Percentiles rank a stretch among this genome's conserved stretches.
phyloP scores from a whole-genome alignment of 495 filamentous ascomycete species.

The Penicillium turbatum region DNA sequence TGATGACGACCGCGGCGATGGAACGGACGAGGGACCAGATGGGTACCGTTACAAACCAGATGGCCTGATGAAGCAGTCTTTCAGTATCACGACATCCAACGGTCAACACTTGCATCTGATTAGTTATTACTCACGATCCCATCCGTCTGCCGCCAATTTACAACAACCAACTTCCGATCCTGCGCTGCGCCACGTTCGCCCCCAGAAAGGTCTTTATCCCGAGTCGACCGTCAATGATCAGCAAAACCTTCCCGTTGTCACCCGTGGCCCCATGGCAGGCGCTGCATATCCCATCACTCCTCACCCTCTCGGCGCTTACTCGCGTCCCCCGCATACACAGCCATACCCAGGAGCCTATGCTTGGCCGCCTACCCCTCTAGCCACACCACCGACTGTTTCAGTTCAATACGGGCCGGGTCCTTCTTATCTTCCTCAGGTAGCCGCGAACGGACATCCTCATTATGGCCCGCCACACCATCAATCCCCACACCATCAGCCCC shows the following conservation, averaged over 20 bases:
- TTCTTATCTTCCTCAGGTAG: slow-evolving; percentile 36
- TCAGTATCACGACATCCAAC: slow-evolving; percentile 90
- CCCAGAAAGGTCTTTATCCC: slow-evolving; percentile 89
- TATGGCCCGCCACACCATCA: slow-evolving; percentile 31
- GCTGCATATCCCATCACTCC: slow-evolving; percentile 50
- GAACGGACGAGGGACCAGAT: slow-evolving; percentile 79
- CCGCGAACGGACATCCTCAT: slow-evolving; percentile 25
- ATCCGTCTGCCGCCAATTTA: slow-evolving; percentile 60
- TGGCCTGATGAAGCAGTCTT: slow-evolving; percentile 98
- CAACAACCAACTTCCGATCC: slow-evolving; percentile 78
- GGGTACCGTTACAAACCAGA: slow-evolving; percentile 97
- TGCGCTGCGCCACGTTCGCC: slow-evolving; percentile 74
- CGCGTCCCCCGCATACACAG: slow-evolving; percentile 45
- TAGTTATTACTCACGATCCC: slow-evolving; percentile 85
- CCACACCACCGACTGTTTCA: slow-evolving; percentile 39
- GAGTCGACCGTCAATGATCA: slow-evolving; percentile 92
- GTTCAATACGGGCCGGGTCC: slow-evolving; percentile 29
- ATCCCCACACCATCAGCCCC: slow-evolving; percentile 19
- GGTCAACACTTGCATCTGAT: slow-evolving; percentile 94
- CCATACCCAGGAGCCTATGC: slow-evolving; percentile 48
- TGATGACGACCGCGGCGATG: slow-evolving; percentile 70
- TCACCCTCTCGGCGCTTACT: slow-evolving; percentile 48
- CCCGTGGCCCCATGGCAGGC: slow-evolving; percentile 57
- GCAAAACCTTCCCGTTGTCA: slow-evolving; percentile 61
- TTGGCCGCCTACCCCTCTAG: slow-evolving; percentile 63